phyloP scores from a whole-genome alignment of 2,329 filamentous ascomycete genomes.

The Fusarium nelsonii region DNA sequence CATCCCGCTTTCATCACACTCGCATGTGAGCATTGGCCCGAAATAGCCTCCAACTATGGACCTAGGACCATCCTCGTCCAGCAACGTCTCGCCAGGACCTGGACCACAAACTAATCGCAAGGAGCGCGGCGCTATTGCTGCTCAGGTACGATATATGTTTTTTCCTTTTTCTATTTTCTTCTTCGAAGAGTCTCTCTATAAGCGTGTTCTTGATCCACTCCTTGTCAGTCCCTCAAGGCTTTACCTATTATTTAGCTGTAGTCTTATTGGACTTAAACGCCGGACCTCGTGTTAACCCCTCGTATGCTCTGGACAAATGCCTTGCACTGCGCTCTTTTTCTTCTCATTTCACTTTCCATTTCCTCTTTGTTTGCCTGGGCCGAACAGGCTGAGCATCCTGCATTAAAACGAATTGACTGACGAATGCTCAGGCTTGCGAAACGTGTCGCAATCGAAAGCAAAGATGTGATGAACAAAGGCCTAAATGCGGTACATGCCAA shows the following conservation, averaged over 20 bases:
- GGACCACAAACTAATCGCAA: constrained; percentile 52
- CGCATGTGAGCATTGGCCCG: constrained; percentile 40
- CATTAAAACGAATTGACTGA: constrained; percentile 20
- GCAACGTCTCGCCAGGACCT: constrained; percentile 52
- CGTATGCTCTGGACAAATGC: neutral
- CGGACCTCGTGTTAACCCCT: neutral
- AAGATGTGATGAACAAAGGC: constrained; percentile 72
- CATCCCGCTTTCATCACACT: constrained; percentile 13
- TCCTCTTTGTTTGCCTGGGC: neutral
- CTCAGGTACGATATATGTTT: constrained; percentile 49
- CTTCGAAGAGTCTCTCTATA: neutral
- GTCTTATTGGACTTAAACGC: neutral
- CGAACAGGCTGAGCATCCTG: neutral
- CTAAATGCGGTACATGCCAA: constrained; percentile 70
- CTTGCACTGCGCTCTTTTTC: neutral
- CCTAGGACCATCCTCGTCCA: constrained; percentile 44
- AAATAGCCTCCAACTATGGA: constrained; percentile 44
- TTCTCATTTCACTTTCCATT: too few species aligned
- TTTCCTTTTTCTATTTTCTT: neutral
- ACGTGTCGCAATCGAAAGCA: constrained; percentile 72
- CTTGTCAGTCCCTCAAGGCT: neutral
- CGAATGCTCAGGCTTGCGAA: constrained; percentile 63
- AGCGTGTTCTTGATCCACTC: neutral
- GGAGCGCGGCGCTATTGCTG: constrained; percentile 56
- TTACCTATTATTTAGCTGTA: neutral